Evolutionary conservation across 2,329 filamentous ascomycete genomes (phyloP), one percentile per base, ranked within the genome.

Genomic region (Aspergillus sp.): DNA sequence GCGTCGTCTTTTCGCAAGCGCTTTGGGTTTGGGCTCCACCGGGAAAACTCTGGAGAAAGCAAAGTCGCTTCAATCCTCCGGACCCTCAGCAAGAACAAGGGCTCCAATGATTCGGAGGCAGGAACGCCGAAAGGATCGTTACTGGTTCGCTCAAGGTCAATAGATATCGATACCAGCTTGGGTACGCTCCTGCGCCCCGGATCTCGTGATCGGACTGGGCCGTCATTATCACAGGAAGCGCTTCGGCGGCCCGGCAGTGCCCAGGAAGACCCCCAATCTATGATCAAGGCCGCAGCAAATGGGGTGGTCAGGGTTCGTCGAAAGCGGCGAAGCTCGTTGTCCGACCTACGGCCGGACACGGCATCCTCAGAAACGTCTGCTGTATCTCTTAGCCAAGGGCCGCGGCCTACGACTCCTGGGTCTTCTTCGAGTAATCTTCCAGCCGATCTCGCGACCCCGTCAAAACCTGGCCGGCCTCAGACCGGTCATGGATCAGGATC

Each of bases 281-380:
- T 83, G 6, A 67, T 88, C 83, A 70, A 83, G 79, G 68, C 81
- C 79, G 80, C 81, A 75, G 79, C 81, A 66, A 71, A 77, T 80
- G 66, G 74, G 74, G 28, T 68, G 49, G 60, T 81, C 74, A 65
- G 76, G 76, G n/a, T 78, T 81, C 49, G 85, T 73, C 93, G 89
- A 80, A 97, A 96, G 81, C 86, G 94, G 59, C 89, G 94, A 73
- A 97, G 93, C 78, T 97, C 93, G 28, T 80, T 98, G 47, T 97
- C 93, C 4, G 94, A 98, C 75, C 83, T 98, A 52, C 90, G 88
- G 68, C 84, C 81, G 59, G 80, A 91, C 19, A 88, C 94, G 78
- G 84, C 76, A 31, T 74, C 83, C 46, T 83, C 86, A 59, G 82
- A 88, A 8, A 84, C 81, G 77, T 70, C 74, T 13, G 65, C 69